Conservation (phyloP, 2,329 filamentous ascomycete genomes). For the Pseudovirgaria hyperparasitica region DNA sequence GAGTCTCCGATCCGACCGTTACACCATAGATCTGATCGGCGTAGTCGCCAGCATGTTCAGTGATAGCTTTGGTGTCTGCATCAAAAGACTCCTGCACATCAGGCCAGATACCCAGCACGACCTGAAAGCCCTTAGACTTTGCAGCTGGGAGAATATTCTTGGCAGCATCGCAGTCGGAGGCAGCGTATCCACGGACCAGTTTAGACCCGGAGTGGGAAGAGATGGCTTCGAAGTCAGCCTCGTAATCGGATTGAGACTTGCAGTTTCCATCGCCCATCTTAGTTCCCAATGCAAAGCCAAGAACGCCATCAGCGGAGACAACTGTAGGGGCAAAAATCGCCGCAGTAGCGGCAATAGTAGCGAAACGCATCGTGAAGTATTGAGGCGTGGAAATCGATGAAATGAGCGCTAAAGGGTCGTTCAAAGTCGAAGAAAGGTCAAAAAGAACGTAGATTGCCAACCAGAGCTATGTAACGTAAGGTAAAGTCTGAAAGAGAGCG, state of each 20-base stretch:
- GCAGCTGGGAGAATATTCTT: constrained; percentile 52
- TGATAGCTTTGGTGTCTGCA: constrained; percentile 46
- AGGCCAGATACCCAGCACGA: constrained; percentile 59
- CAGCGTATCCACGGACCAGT: constrained; percentile 54
- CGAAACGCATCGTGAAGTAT: constrained; percentile 20
- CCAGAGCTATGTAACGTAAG: no score
- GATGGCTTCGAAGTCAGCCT: constrained; percentile 51
- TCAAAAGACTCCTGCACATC: constrained; percentile 50
- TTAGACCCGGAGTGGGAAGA: constrained; percentile 36
- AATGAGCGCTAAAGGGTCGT: no score
- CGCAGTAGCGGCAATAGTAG: constrained; percentile 15
- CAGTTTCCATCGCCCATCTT: constrained; percentile 46
- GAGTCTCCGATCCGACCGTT: constrained; percentile 57
- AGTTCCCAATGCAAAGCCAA: constrained; percentile 56
- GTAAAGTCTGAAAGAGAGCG: no score
- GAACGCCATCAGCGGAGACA: constrained; percentile 39
- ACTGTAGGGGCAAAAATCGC: constrained; percentile 31
- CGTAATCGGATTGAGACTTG: constrained; percentile 51
- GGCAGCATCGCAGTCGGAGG: constrained; percentile 52
- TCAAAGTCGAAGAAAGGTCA: no score
- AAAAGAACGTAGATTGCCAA: no score
- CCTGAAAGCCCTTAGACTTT: constrained; percentile 50
- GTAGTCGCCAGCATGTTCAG: constrained; percentile 34
- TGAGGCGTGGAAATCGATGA: no score
- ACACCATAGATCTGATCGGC: constrained; percentile 52